A percentile compares a stretch with the other conserved stretches of the same genome.
Conservation (phyloP, 2,329 filamentous ascomycete species). For the Colletotrichum shisoi region DNA sequence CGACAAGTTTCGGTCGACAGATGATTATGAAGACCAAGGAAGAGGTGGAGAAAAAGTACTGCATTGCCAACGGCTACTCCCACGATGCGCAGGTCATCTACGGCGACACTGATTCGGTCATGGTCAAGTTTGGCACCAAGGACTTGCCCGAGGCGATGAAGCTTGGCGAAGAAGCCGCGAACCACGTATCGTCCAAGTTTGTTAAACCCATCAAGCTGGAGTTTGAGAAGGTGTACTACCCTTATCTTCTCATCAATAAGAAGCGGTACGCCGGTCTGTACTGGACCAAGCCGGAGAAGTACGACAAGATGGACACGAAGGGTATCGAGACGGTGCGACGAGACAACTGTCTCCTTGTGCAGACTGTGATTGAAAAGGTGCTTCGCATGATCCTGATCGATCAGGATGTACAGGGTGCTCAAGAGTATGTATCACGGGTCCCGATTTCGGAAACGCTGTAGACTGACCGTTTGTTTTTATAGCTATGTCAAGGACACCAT, state of each 20-base stretch:
- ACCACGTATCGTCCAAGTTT: slow-evolving; percentile 90
- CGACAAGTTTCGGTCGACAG: slow-evolving; percentile 93
- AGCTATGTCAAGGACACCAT: slow-evolving; percentile 98
- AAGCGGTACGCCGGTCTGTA: slow-evolving; percentile 98
- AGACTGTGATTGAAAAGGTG: slow-evolving; percentile 97
- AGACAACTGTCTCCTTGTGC: slow-evolving; percentile 94
- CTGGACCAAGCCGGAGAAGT: slow-evolving; percentile 94
- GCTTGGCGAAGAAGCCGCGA: slow-evolving; percentile 89
- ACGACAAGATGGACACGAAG: slow-evolving; percentile 99
- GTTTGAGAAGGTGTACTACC: slow-evolving; percentile 99
- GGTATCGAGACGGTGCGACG: slow-evolving; percentile 97
- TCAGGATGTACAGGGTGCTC: slow-evolving; percentile 84
- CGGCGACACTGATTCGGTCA: slow-evolving; percentile 98
- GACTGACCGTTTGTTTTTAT: slow-evolving; percentile 36
- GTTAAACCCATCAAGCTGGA: slow-evolving; percentile 97
- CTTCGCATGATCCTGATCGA: slow-evolving; percentile 96
- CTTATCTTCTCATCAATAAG: slow-evolving; percentile 99
- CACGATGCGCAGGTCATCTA: slow-evolving; percentile 98
- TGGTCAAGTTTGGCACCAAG: slow-evolving; percentile 96
- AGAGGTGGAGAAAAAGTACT: slow-evolving; percentile 92
- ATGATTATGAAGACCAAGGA: slow-evolving; percentile 99
- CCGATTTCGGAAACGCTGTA: slow-evolving; percentile 37
- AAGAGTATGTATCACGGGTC: slow-evolving; percentile 73
- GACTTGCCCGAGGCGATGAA: slow-evolving; percentile 92
- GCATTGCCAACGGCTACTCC: slow-evolving; percentile 89